These are phyloP conservation scores for Cyclospora cayetanensis DNA, from an alignment of 169 alveolate species.

Conservation along the genomic window DNA sequence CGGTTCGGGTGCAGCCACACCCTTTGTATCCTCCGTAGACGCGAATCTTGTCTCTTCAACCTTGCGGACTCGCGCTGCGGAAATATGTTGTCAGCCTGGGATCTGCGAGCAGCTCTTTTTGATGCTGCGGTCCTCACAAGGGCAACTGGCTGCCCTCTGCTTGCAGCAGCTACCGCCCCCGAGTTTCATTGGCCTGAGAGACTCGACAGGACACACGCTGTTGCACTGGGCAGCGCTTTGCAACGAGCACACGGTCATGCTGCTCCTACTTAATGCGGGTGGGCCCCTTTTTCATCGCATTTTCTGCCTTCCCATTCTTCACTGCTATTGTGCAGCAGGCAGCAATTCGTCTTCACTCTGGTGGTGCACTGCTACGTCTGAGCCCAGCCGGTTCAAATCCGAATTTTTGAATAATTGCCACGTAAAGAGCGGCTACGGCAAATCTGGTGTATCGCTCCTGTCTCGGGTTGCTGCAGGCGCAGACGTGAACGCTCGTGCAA, in stretches of 20 bases:
- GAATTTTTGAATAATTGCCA: not conserved
- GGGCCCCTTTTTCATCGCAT: not conserved
- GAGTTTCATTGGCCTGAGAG: not conserved
- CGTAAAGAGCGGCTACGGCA: not conserved
- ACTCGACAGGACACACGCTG: constrained; percentile 49
- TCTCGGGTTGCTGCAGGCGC: not conserved
- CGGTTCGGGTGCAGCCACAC: too few relatives aligned
- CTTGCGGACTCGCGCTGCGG: not conserved
- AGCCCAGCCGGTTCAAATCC: not conserved
- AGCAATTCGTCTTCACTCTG: not conserved
- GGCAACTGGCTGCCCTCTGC: not conserved
- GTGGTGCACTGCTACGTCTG: not conserved
- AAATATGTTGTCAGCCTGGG: not conserved
- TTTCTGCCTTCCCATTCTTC: not conserved
- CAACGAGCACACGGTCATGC: constrained; percentile 3
- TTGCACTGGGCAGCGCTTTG: constrained; percentile 69
- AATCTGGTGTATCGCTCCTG: not conserved
- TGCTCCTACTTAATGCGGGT: not conserved
- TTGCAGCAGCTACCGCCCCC: not conserved
- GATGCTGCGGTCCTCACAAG: constrained; percentile 17
- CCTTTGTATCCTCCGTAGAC: too few relatives aligned
- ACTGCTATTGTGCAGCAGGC: not conserved
- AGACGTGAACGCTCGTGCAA: constrained; percentile 17
- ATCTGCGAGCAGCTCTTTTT: constrained; percentile 35
- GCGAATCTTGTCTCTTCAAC: not conserved